Percentiles rank a stretch among this genome's conserved stretches.
Evolutionary conservation across 306 rosid species (phyloP).

Genomic region (Cicer judaicum): DNA sequence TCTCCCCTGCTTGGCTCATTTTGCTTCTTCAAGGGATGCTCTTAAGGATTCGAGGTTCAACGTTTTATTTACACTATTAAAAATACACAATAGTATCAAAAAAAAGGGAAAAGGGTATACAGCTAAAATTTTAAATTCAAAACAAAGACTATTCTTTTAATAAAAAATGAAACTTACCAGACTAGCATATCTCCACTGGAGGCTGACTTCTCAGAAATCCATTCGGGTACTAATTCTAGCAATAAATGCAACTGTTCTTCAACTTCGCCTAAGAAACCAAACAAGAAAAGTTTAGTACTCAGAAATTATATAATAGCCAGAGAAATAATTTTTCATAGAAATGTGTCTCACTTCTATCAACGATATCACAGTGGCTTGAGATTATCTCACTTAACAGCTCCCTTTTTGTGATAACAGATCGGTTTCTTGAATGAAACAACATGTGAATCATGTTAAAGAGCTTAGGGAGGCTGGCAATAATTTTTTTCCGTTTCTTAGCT

Average conservation of each 20-base stretch:
- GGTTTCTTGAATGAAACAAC: slow-evolving; percentile 61
- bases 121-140: not conserved
- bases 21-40: slow-evolving; percentile 68
- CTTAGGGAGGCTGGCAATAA: slow-evolving; percentile 74
- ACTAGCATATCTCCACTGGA: slow-evolving; percentile 65
- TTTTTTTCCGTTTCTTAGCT: slow-evolving; percentile 72
- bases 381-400: slow-evolving; percentile 81
- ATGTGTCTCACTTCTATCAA: slow-evolving; percentile 68
- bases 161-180: slow-evolving; percentile 54
- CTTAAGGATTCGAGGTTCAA: slow-evolving; percentile 52
- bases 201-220: slow-evolving; percentile 76
- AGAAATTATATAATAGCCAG: not conserved
- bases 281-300: slow-evolving; percentile 34
- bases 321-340: not conserved
- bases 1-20: slow-evolving; percentile 39
- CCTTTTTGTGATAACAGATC: slow-evolving; percentile 62
- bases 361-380: slow-evolving; percentile 52
- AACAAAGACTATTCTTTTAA: not conserved
- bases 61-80: slow-evolving; percentile 63
- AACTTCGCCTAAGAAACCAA: slow-evolving; percentile 63
- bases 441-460: slow-evolving; percentile 75
- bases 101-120: not conserved
- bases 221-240: slow-evolving; percentile 75
- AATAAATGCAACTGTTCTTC: slow-evolving; percentile 73
- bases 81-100: slow-evolving; percentile 1